Evolutionary conservation across 129 eudicot genomes (phyloP), one percentile per base, ranked within the genome.

Genomic region (Arctium lappa): DNA sequence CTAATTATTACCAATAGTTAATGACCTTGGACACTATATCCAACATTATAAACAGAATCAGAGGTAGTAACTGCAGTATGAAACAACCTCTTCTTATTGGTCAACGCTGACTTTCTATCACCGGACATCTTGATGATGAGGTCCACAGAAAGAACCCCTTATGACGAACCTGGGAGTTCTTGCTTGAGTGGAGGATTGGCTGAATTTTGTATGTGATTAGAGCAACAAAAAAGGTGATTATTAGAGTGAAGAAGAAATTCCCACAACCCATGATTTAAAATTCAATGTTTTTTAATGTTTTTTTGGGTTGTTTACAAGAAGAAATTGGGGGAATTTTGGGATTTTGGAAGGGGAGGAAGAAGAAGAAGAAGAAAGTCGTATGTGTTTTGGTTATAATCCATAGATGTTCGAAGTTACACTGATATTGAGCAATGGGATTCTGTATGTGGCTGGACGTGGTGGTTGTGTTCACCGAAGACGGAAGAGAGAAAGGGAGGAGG

Each of bases 31-130:
- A 22, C 27, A 22, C 27, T 22, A 22, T 22, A 22, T 22, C 27
- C 27, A 22, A 22, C 27, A 22, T 22, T 22, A 78, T 96, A 96
- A 77, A 96, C 88, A 12, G 95, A 89, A 84, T 91, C 94, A 60
- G 99, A 91, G 30, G 99, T 79, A 12, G 99, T 96, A 10, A 96
- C 98, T 15, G 99, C 97, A 2, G 99, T 96, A 48, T 96, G 99
- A 83, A 96, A 96, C 79, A 93, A 81, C 83, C 99, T 86, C 82
- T 85, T 89, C 74, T 84, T 90, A 34, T 72, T 84, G 34, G 30
- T 73, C 53, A 56, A 65, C 4, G 81, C 69, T 31, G 86, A 36
- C 69, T 86, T 82, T 39, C 78, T 80, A 10, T 86, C 83, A 0
- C 80, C 73, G 1, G 99, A 98, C 93, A 95, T 82, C 83, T 84